Base-by-base conservation (phyloP, 768 basidiomycete species). In the Sistotremastrum niveocremeum region DNA sequence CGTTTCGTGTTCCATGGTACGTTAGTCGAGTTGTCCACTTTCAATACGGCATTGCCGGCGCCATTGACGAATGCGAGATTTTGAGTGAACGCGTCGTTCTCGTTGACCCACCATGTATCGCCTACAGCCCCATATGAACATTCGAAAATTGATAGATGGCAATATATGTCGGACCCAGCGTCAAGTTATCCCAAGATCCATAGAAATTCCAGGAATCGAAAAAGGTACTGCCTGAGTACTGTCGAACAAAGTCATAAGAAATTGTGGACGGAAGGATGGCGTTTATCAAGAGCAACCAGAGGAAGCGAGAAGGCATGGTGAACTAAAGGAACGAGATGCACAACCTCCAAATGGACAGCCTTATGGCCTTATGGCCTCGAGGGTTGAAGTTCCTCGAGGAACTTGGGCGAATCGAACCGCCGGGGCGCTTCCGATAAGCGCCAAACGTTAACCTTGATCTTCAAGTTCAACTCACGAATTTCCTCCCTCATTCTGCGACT, bases 1-100 rank as follows among this genome's bases (percentile, higher is more conserved):
- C 84, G 65, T 50, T 75, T 70, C 39, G 73, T 54, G 46, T 70
- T 69, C 29, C 58, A 60, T 10, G 66, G 60, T 1, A 85, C 71
- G 39, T 68, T 68, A 7, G 75, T 76, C 6, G 63, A 61, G 55
- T 85, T 84, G 66, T 88, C 85, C 5, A 88, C 84, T 54, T 71
- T 77, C 42, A 90, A 65, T 50, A 90, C 69, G 4, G 77, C 79
- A 46, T 79, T 74, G 5, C 81, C 77, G 1, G 69, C 69, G 38
- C 54, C 54, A 51, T 81, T 79, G 51, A 83, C 58, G 53, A 72
- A 84, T 4, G 77, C 75, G 12, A 87, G 65, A 1, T 66, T 55
- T 49, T 73, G 65, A 5, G 65, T 57, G 7, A 61, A 59, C 1
- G 79, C 80, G 20, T 65, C 63, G 2, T 64, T 59, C 45, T 64